These are phyloP conservation scores for Cyberlindnera nakhonratchasimensis DNA, from an alignment of 805 yeast genomes.

Conservation along the genomic window DNA sequence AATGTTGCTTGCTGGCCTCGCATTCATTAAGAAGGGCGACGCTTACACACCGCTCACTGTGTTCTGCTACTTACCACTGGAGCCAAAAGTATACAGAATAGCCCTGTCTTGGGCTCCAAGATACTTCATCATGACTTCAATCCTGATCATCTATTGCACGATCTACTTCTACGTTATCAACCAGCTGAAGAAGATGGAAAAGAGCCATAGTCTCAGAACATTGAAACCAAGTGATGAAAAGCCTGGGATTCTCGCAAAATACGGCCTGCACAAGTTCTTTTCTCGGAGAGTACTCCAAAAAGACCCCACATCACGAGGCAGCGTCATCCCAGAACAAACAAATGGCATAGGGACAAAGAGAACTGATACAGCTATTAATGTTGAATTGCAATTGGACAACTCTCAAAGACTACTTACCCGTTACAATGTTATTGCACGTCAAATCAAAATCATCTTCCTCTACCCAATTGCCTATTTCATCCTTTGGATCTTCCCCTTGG, in stretches of 20 bases:
- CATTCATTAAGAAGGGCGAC: conserved; percentile 48
- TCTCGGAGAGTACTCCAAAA: background rate
- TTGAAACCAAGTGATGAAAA: background rate
- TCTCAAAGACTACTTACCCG: conserved; percentile 50
- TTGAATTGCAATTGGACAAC: conserved; percentile 27
- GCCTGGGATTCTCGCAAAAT: background rate
- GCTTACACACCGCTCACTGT: conserved; percentile 63
- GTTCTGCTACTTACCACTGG: conserved; percentile 77
- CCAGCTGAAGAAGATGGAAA: conserved; percentile 35
- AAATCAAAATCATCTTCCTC: conserved; percentile 74
- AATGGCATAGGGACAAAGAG: too few species aligned
- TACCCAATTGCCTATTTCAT: conserved; percentile 81
- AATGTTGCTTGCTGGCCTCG: conserved; percentile 62
- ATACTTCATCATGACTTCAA: conserved; percentile 58
- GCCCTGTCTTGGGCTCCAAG: conserved; percentile 82
- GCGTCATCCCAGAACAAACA: too few species aligned
- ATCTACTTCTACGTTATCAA: conserved; percentile 69
- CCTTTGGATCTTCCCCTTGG: conserved; percentile 79
- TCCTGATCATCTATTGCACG: conserved; percentile 60
- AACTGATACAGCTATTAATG: conserved; percentile 16
- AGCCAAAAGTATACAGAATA: conserved; percentile 69
- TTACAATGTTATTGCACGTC: conserved; percentile 65
- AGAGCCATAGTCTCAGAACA: background rate
- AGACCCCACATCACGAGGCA: too few species aligned
- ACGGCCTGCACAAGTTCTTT: background rate